phyloP scores from a whole-genome alignment of 805 yeast species.

The Scheffersomyces spartinae region DNA sequence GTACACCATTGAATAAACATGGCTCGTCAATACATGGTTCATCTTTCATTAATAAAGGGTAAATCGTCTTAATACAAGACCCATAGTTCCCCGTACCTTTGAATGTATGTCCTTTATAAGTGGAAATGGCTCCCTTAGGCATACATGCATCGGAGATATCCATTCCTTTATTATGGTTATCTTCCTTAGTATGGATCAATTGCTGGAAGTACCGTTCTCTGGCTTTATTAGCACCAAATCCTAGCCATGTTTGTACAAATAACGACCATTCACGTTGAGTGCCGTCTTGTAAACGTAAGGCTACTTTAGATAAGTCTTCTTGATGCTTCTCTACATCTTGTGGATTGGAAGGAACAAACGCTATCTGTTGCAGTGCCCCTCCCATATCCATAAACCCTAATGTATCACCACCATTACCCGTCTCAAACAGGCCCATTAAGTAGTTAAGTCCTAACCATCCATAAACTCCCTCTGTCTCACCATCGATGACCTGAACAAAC shows the following conservation, averaged over 20 bases:
- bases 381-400: conserved; percentile 99
- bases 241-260: conserved; percentile 94
- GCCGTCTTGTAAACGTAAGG: conserved; percentile 62
- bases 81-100: conserved; percentile 74
- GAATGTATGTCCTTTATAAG: conserved; percentile 37
- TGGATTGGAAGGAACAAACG: conserved; percentile 68
- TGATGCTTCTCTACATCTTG: conserved; percentile 52
- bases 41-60: conserved; percentile 69
- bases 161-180: conserved; percentile 21
- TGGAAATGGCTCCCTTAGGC: conserved; percentile 47
- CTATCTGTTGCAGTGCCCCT: conserved; percentile 94
- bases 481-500: conserved; percentile 81
- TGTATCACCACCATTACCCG: conserved; percentile 37
- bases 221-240: conserved; percentile 96
- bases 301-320: conserved; percentile 62
- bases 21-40: conserved; percentile 81
- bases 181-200: conserved; percentile 25
- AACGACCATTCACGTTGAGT: conserved; percentile 66
- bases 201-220: conserved; percentile 57
- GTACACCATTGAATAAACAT: conserved; percentile 90
- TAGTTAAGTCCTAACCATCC: conserved; percentile 95
- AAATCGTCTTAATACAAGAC: conserved; percentile 56
- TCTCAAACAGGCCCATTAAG: conserved; percentile 52
- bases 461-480: conserved; percentile 87
- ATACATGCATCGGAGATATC: conserved; percentile 66